Evolutionary conservation across 1,284 basidiomycete genomes (phyloP).

Genomic region (Pterulicium gracile): DNA sequence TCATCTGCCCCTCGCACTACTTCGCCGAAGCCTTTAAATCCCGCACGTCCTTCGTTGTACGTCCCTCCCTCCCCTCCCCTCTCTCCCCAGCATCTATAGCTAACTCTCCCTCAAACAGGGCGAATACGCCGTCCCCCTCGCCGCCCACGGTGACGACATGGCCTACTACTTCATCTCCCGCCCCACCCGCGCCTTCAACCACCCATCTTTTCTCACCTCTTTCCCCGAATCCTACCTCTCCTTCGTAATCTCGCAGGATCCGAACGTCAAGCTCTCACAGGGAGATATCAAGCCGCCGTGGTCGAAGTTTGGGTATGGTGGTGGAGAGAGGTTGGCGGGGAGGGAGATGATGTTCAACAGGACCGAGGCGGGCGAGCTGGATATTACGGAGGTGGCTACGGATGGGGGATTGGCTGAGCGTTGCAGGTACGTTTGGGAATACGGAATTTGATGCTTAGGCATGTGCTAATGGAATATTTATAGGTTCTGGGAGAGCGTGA

Average conservation of each 20-base stretch:
- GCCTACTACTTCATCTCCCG: conserved; percentile 13
- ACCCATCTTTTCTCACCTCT: conserved; percentile 10
- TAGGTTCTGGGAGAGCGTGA: neutral
- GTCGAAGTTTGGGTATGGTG: neutral
- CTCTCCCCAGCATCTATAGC: too few species aligned
- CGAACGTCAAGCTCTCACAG: conserved; percentile 7
- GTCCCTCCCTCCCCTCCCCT: too few species aligned
- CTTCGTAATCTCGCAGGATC: conserved; percentile 11
- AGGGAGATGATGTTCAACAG: neutral
- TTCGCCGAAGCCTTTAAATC: neutral
- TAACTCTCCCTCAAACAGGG: conserved; percentile 13
- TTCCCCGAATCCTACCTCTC: conserved; percentile 12
- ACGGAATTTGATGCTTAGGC: neutral
- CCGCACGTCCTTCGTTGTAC: too few species aligned
- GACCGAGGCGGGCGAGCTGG: neutral
- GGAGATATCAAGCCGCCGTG: neutral
- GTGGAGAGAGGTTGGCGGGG: too few species aligned
- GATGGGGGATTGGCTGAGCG: neutral
- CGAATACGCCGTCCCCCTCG: conserved; percentile 16
- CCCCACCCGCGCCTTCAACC: conserved; percentile 7
- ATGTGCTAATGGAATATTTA: neutral
- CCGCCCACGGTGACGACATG: conserved; percentile 13
- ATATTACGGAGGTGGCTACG: neutral
- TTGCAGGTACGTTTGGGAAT: neutral
- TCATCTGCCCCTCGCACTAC: conserved; percentile 14